Evolutionary conservation across 148 eudicot species (phyloP).

Genomic region (Camellia granthamiana): DNA sequence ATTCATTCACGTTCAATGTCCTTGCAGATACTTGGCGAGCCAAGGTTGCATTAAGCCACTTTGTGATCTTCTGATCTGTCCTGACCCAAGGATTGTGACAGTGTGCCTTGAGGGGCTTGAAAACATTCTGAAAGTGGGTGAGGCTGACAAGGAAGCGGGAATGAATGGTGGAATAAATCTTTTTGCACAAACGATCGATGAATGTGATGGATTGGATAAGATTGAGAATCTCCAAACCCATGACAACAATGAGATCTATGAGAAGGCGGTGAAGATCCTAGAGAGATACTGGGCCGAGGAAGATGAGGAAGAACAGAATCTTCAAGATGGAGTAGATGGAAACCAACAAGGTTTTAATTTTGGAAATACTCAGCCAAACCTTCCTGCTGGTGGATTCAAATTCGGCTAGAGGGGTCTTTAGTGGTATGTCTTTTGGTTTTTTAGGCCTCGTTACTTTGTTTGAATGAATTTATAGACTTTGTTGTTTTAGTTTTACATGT

Average conservation of each 20-base stretch:
- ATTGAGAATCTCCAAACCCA: slow-evolving; percentile 29
- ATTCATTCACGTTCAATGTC: background rate
- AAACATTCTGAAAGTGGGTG: slow-evolving; percentile 23
- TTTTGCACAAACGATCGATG: slow-evolving; percentile 19
- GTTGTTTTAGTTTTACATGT: background rate
- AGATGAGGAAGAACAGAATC: slow-evolving; percentile 21
- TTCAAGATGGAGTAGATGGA: slow-evolving; percentile 11
- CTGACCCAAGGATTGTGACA: slow-evolving; percentile 21
- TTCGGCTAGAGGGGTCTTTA: slow-evolving; percentile 8
- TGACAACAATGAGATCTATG: slow-evolving; percentile 27
- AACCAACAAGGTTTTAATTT: slow-evolving; percentile 20
- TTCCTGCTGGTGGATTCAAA: slow-evolving; percentile 25
- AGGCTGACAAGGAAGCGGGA: slow-evolving; percentile 19
- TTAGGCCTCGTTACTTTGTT: background rate
- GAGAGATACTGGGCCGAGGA: slow-evolving; percentile 31
- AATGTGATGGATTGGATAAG: slow-evolving; percentile 30
- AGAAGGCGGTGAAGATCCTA: slow-evolving; percentile 28
- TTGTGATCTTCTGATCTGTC: slow-evolving; percentile 21
- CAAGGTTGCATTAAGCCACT: slow-evolving; percentile 23
- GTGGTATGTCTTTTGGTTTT: background rate
- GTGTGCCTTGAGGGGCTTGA: slow-evolving; percentile 25
- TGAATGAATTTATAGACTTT: background rate
- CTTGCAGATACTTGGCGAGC: slow-evolving; percentile 15
- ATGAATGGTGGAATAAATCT: slow-evolving; percentile 11
- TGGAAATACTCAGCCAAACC: slow-evolving; percentile 21